These are phyloP conservation scores for Xylaria telfairii DNA, from an alignment of 495 filamentous ascomycete genomes.

Conservation along the genomic window DNA sequence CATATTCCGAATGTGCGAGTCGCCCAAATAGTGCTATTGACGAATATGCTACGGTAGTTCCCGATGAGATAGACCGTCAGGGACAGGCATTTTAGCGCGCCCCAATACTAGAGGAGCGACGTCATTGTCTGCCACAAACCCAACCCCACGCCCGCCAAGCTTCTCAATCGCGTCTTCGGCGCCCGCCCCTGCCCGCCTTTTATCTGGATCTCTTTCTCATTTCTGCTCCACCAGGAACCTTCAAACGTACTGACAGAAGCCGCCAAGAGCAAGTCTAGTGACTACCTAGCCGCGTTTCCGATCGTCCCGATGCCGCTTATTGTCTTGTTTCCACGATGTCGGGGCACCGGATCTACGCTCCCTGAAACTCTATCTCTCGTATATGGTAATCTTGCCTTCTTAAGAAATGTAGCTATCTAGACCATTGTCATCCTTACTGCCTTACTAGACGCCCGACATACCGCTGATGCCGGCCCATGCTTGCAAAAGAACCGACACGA, in stretches of 20 bases:
- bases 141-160: background rate
- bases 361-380: background rate
- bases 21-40: background rate
- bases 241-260: background rate
- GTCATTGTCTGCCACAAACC: background rate
- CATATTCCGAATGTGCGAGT: background rate
- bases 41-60: background rate
- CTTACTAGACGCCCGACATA: background rate
- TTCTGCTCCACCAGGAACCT: background rate
- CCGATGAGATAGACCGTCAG: background rate
- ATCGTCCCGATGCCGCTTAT: constrained; percentile 2
- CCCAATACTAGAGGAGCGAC: background rate
- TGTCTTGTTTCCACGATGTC: background rate
- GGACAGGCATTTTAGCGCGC: background rate
- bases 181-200: background rate
- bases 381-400: constrained; percentile 8
- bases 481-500: background rate
- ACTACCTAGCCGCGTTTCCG: background rate
- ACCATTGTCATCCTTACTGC: background rate
- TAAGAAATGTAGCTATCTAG: background rate
- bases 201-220: background rate
- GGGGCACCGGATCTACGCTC: background rate
- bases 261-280: background rate
- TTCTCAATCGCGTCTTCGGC: background rate
- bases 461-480: background rate